Conservation (phyloP, 257 asterid species). For the Fraxinus americana region DNA sequence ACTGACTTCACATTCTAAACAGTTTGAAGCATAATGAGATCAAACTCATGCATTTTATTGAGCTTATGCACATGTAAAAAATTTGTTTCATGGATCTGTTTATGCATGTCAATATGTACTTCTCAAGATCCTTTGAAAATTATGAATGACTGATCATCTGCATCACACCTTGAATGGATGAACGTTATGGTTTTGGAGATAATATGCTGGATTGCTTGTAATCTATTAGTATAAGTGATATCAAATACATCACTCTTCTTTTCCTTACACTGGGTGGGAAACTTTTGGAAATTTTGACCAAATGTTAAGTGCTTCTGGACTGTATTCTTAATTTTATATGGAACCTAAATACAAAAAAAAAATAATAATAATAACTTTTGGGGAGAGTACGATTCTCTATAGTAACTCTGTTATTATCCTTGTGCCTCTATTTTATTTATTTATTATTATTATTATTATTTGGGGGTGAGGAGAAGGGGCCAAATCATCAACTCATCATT, state of each 20-base stretch:
- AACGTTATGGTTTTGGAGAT: not conserved
- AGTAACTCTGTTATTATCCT: not conserved
- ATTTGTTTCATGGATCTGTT: not conserved
- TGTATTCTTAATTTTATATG: conserved; percentile 1
- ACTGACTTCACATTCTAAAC: conserved; percentile 11
- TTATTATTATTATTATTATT: no score
- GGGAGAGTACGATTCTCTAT: not conserved
- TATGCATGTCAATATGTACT: not conserved
- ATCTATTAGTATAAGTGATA: not conserved
- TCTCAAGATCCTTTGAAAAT: not conserved
- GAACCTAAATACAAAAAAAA: not conserved
- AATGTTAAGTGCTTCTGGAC: not conserved
- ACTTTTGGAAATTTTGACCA: not conserved
- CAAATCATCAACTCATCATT: no score
- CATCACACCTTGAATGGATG: not conserved
- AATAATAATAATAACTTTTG: not conserved
- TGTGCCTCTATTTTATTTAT: no score
- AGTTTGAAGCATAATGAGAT: conserved; percentile 19
- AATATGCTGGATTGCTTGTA: not conserved
- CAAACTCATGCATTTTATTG: conserved; percentile 9
- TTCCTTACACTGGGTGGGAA: conserved; percentile 6
- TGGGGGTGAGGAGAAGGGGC: no score
- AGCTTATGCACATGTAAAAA: not conserved
- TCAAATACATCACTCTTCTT: not conserved
- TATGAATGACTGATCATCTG: not conserved